These are phyloP conservation scores for Nitzschia sp. DNA, from an alignment of 108 stramenopile species.

Conservation along the genomic window DNA sequence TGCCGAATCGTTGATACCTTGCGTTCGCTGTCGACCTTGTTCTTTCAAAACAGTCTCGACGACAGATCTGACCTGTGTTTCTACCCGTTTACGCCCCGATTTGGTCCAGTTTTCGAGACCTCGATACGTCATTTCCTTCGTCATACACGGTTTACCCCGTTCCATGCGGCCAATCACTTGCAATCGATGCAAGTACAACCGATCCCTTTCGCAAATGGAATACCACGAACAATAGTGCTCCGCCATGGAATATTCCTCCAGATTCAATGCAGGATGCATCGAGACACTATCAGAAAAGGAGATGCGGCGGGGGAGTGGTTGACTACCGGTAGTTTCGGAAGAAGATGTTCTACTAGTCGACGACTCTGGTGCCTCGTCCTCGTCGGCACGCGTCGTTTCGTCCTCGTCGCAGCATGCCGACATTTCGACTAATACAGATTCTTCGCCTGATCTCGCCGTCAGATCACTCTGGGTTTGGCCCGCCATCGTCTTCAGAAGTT, in stretches of 20 bases:
- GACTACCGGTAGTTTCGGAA: too few relatives aligned
- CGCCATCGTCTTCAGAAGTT: too few relatives aligned
- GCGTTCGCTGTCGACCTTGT: background rate
- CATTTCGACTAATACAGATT: too few relatives aligned
- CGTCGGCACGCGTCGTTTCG: too few relatives aligned
- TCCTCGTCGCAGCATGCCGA: too few relatives aligned
- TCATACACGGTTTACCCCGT: conserved; percentile 4
- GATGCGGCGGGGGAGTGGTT: background rate
- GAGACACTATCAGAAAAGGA: background rate
- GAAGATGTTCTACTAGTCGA: too few relatives aligned
- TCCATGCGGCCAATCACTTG: conserved; percentile 3
- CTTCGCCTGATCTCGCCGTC: too few relatives aligned
- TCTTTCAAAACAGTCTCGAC: background rate
- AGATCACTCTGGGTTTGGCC: too few relatives aligned
- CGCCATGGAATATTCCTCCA: background rate
- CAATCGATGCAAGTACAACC: background rate
- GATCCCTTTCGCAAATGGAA: background rate
- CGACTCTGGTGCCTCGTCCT: too few relatives aligned
- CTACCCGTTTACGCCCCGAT: background rate
- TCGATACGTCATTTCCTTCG: conserved; percentile 10
- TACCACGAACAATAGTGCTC: background rate
- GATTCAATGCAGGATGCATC: background rate
- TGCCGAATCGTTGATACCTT: background rate
- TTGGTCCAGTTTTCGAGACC: background rate
- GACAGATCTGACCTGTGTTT: background rate